Evolutionary conservation across 78 protist species (phyloP).

Genomic region (Polysphondylium violaceum): DNA sequence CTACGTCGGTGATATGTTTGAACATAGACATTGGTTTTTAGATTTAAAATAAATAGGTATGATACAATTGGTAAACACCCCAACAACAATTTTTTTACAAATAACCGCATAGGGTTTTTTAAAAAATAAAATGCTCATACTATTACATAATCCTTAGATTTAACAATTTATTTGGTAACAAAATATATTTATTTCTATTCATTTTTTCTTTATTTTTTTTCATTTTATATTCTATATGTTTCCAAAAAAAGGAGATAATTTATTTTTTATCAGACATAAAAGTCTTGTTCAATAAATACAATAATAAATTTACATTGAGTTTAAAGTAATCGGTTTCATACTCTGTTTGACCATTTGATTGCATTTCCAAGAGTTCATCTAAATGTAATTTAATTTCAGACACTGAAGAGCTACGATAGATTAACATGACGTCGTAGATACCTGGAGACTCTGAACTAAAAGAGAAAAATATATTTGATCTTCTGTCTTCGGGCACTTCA

Average conservation of each 20-base stretch:
- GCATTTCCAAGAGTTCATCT: constrained; percentile 85
- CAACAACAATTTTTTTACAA: too few relatives aligned
- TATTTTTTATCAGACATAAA: constrained; percentile 34
- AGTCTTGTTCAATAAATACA: constrained; percentile 82
- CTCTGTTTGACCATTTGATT: constrained; percentile 59
- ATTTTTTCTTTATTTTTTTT: not conserved
- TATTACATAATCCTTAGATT: too few relatives aligned
- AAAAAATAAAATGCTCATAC: too few relatives aligned
- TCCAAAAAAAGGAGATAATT: too few relatives aligned
- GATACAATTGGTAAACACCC: too few relatives aligned
- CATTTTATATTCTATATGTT: not conserved
- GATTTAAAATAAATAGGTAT: too few relatives aligned
- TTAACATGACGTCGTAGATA: constrained; percentile 57
- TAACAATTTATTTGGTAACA: too few relatives aligned
- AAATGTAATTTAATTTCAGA: constrained; percentile 57
- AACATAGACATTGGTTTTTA: too few relatives aligned
- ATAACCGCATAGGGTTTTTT: too few relatives aligned
- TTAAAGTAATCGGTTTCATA: constrained; percentile 81
- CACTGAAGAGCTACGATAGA: constrained; percentile 74
- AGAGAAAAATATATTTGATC: constrained; percentile 67
- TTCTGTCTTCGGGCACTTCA: constrained; percentile 84
- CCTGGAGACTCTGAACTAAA: constrained; percentile 75
- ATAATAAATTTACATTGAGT: constrained; percentile 78
- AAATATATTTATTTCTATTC: not conserved
- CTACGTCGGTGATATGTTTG: too few relatives aligned